Conservation (phyloP, 139 green algal species). For the Closterium sp. region DNA sequence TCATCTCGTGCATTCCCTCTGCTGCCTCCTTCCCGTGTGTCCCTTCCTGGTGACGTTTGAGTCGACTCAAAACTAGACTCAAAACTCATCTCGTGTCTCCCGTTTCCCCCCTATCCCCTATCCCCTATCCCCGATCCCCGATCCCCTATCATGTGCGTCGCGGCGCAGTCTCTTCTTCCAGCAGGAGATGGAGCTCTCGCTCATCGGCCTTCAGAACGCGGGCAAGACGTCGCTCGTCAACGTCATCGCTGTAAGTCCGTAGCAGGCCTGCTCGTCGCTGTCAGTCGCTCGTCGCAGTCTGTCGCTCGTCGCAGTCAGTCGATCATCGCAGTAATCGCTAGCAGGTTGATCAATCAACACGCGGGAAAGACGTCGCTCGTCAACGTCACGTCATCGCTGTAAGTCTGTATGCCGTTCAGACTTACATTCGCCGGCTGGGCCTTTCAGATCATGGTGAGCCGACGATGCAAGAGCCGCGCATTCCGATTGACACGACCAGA, state of each 20-base stretch:
- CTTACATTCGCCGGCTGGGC: too few relatives aligned
- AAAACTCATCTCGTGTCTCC: too few relatives aligned
- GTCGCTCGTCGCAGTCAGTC: too few relatives aligned
- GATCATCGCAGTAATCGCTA: too few relatives aligned
- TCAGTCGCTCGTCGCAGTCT: neutral
- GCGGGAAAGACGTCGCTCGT: too few relatives aligned
- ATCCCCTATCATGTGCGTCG: neutral
- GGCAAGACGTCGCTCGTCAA: slow-evolving; percentile 96
- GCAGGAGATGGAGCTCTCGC: slow-evolving; percentile 95
- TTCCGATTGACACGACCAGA: neutral
- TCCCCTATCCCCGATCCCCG: neutral
- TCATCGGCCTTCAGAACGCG: slow-evolving; percentile 96
- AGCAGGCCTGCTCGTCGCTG: too few relatives aligned
- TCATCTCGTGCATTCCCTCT: too few relatives aligned
- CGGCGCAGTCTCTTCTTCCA: slow-evolving; percentile 87
- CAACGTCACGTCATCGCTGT: neutral
- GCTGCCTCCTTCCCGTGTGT: neutral
- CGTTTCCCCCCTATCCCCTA: neutral
- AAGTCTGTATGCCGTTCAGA: neutral
- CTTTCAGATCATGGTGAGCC: too few relatives aligned
- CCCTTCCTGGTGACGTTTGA: neutral
- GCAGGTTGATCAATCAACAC: too few relatives aligned
- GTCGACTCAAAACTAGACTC: too few relatives aligned
- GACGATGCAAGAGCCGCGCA: too few relatives aligned
- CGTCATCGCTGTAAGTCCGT: slow-evolving; percentile 71